Conservation (phyloP, 805 yeast species). For the Yamadazyma insecticola region DNA sequence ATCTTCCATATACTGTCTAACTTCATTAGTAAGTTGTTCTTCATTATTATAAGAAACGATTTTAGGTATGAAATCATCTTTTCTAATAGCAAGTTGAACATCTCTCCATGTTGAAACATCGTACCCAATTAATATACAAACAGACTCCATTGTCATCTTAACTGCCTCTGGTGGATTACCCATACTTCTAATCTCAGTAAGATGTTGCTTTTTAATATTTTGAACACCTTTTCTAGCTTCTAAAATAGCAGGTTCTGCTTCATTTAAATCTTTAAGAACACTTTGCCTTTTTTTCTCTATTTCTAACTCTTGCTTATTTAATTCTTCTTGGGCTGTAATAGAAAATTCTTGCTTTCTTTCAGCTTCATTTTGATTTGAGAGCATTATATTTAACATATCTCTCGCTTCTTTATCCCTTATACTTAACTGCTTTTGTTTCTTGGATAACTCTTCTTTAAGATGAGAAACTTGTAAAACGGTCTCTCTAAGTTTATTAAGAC, state of each 20-base stretch:
- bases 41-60: slow-evolving; percentile 74
- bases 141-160: slow-evolving; percentile 80
- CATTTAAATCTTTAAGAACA: slow-evolving; percentile 62
- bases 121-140: slow-evolving; percentile 77
- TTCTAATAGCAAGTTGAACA: slow-evolving; percentile 72
- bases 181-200: slow-evolving; percentile 87
- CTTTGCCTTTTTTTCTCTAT: slow-evolving; percentile 48
- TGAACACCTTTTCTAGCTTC: slow-evolving; percentile 90
- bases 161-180: slow-evolving; percentile 86
- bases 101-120: slow-evolving; percentile 69
- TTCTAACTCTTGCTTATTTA: slow-evolving; percentile 61
- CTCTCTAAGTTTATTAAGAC: slow-evolving; percentile 71
- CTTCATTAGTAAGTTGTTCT: slow-evolving; percentile 46
- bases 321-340: slow-evolving; percentile 63
- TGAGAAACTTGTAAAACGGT: slow-evolving; percentile 69
- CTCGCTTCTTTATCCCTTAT: slow-evolving; percentile 66
- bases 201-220: slow-evolving; percentile 85
- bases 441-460: slow-evolving; percentile 49
- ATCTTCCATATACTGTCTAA: slow-evolving; percentile 53
- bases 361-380: slow-evolving; percentile 84
- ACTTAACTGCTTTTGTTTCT: slow-evolving; percentile 46
- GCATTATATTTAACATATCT: slow-evolving; percentile 66
- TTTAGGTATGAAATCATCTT: slow-evolving; percentile 81
- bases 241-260: slow-evolving; percentile 77
- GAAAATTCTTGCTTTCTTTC: slow-evolving; percentile 88